Evolutionary conservation across 345 rosid genomes (phyloP), one percentile per base, ranked within the genome.

Genomic region (Streptanthus diversifolius): DNA sequence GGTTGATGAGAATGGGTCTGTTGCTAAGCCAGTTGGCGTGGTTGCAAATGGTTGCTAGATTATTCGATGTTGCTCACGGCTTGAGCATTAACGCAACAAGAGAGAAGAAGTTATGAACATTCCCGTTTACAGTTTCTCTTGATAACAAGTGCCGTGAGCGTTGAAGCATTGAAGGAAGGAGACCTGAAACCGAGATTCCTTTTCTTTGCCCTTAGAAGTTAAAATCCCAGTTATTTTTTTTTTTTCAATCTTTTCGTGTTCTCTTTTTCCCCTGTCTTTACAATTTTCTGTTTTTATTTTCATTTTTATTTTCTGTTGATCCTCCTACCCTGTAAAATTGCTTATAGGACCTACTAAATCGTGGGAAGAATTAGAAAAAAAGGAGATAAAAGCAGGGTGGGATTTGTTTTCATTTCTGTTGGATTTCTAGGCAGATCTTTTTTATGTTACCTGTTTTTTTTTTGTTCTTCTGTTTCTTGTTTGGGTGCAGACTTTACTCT

Each of bases 41-140:
- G 71, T 77, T 52, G 77, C 78, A 47, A 78, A 76, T 76, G 81
- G 84, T 71, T 80, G 65, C 82, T 85, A 83, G 74, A 53, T 55
- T 54, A 37, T 67, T 45, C 32, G 18, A 59, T 59, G 44, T 33
- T 15, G 76, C 76, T 48, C 48, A 52, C 58, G 80, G 83, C 77
- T 58, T 7, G 56, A 9, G 72, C 72, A 3, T 58, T 48, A 45
- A 47, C 8, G 15, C 3, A 59, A 61, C 40, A 22, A 64, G 60
- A 55, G 77, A 59, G 74, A 77, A 41, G 75, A 76, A 56, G 68
- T 39, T 19, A 58, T 32, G 75, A 71, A 51, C 63, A 70, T 41
- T 37, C 68, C 48, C 32, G 62, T 58, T 57, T 29, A 15, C 30
- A 30, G 45, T 39, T 48, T 71, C 72, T 56, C 80, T 71, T 33